Evolutionary conservation across 2,329 filamentous ascomycete species (phyloP), one percentile per base, ranked within the genome.

Genomic region (Ophiosphaerella narmari): DNA sequence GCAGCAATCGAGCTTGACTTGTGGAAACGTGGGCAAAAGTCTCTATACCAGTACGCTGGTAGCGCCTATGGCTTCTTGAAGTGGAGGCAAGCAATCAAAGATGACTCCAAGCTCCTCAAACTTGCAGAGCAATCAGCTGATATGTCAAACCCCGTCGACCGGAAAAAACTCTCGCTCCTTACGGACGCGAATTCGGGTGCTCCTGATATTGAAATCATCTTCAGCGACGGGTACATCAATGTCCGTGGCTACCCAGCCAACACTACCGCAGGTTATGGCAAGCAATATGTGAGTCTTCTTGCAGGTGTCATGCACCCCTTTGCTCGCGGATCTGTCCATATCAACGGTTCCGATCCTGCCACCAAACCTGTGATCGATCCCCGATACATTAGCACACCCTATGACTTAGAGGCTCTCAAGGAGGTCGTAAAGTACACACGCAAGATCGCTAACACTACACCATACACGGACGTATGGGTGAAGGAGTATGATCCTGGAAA

Each of bases 211-310:
- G 75, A 78, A 56, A 50, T 77, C 23, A 71, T 77, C 45, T 75
- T 78, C 54, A 70, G 72, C 1, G 75, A 78, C 49, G 74, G 74
- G 2, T 78, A 77, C 54, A 75, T 74, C 2, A 75, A 77, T 23
- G 59, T 66, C 32, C 68, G 66, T 52, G 68, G 72, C 11, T 65
- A 66, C 34, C 62, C 60, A 18, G 48, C 55, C n/a, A 54, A 51
- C 14, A 71, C 51, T 38, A 71, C 54, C 2, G 31, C 50, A 13
- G 52, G 56, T 6, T 57, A 58, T 33, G 60, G 63, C 21, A 56
- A 54, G 32, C 35, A 52, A 9, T 68, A 64, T 53, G 58, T 60
- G 38, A 65, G 66, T 18, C 54, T 73, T 11, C 60, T 72, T 31
- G 63, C 57, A 6, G 62, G 59, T 12, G 50, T 73, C 11, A 59